Base-by-base conservation (phyloP, 2,329 filamentous ascomycete genomes). In the Xylaria sp. region DNA sequence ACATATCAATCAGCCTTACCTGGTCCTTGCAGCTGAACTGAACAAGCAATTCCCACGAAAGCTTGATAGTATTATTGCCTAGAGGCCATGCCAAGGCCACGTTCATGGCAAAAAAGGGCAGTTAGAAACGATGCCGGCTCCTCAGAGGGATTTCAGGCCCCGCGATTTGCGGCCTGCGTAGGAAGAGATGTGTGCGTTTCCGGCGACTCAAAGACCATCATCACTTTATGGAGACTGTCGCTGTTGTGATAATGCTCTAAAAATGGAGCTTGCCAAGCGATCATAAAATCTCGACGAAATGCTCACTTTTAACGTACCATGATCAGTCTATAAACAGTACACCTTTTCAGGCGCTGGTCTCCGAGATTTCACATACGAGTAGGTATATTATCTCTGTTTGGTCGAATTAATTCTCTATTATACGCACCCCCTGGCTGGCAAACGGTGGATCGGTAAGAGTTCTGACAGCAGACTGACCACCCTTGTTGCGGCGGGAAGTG, bases 401-500 rank as follows among this genome's bases (percentile, higher is more conserved):
- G 23, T 30, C 23, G 23, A 30, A 30, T 52, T 30, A 57, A 56
- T 34, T 57, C 42, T 52, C 44, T 50, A 39, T 30, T 30, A 30
- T 58, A 30, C 42, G 51, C 37, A 59, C 46, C 34, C 54, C 52
- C 23, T 23, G 47, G 47, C 49, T 54, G 42, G 34, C 59, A 61
- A 57, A 50, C n/a, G 19, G 54, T 61, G 56, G 54, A 61, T 30
- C 23, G 16, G 35, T 39, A 60, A 49, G 49, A 57, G 52, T 59
- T 60, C 46, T 55, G 44, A 55, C 35, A 57, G 42, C 42, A 47
- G 23, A 18, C 13, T 2, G 35, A 47, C 34, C 59, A 54, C 53
- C 57, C 35, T 49, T n/a, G 48, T n/a, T 7, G 49, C 48, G 34
- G 23, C 37, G 37, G 49, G 55, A 57, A 48, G 19, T 53, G 52